Evolutionary conservation across 495 filamentous ascomycete species (phyloP).

Genomic region (Bacidia gigantensis): DNA sequence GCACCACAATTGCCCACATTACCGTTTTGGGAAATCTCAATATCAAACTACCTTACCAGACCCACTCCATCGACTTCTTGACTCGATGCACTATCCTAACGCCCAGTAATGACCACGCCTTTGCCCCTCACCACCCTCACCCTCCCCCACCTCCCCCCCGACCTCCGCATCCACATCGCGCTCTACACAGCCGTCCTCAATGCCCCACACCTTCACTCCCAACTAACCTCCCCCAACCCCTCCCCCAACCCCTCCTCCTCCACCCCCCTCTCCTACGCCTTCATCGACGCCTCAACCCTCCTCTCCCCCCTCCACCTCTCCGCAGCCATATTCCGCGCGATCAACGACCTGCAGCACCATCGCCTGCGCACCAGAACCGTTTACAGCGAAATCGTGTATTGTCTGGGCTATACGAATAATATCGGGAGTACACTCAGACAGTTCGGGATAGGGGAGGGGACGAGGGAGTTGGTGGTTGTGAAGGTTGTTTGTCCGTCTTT

Average conservation of each 20-base stretch:
- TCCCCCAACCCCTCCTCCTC: conserved; percentile 48
- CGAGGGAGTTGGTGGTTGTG: conserved; percentile 54
- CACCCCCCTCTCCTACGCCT: conserved; percentile 76
- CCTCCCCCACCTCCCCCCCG: conserved; percentile 55
- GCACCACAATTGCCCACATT: not conserved
- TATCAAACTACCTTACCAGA: not conserved
- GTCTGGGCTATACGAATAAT: conserved; percentile 72
- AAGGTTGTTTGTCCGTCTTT: conserved; percentile 40
- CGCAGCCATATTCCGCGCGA: conserved; percentile 64
- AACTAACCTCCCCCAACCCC: conserved; percentile 65
- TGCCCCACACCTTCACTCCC: conserved; percentile 57
- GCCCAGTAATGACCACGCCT: too few relatives aligned
- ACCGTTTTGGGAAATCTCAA: not conserved
- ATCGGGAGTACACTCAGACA: conserved; percentile 10
- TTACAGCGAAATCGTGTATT: conserved; percentile 84
- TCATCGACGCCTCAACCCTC: conserved; percentile 70
- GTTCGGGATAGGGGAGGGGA: conserved; percentile 65
- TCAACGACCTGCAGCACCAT: conserved; percentile 47
- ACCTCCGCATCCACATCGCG: conserved; percentile 52
- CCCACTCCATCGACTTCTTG: not conserved
- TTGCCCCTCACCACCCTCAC: conserved; percentile 36
- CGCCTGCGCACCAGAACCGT: conserved; percentile 70
- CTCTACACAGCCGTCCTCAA: conserved; percentile 69
- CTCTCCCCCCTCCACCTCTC: conserved; percentile 57
- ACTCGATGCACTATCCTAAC: too few relatives aligned